Conservation (phyloP, 2,329 filamentous ascomycete genomes). For the Proliferodiscus dingleyae region DNA sequence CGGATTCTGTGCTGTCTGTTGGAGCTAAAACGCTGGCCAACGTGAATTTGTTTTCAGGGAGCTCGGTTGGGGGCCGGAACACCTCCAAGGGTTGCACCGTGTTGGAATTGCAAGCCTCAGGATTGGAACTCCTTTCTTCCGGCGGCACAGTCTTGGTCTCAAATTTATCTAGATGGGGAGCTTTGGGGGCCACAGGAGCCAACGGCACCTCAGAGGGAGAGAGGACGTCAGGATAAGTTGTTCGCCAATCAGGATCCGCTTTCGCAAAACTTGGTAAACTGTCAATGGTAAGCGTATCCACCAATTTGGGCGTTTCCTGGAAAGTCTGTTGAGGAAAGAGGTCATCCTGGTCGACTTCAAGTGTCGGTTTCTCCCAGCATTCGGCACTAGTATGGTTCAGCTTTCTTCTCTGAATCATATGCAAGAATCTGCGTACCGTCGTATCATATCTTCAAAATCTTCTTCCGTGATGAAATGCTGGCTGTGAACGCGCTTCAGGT, state of each 20-base stretch:
- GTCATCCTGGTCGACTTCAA: constrained; percentile 12
- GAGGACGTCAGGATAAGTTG: constrained; percentile 20
- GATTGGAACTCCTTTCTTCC: constrained; percentile 8
- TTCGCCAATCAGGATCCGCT: constrained; percentile 12
- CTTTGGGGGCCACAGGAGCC: constrained; percentile 15
- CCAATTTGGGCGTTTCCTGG: constrained; percentile 5
- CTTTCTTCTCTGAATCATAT: constrained; percentile 3
- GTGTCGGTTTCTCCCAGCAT: constrained; percentile 14
- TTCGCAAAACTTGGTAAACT: constrained; percentile 1
- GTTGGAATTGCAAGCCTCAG: constrained; percentile 13
- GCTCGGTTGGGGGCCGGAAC: constrained; percentile 7
- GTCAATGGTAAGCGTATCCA: constrained; percentile 1
- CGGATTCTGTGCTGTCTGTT: constrained; percentile 15
- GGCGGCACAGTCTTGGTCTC: constrained; percentile 5
- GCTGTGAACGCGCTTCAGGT: constrained; percentile 65
- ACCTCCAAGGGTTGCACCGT: constrained; percentile 25
- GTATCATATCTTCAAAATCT: constrained; percentile 40
- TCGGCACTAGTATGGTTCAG: constrained; percentile 18
- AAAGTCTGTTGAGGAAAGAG: neutral
- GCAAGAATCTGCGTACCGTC: constrained; percentile 35
- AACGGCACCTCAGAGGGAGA: constrained; percentile 6
- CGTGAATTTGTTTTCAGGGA: constrained; percentile 11
- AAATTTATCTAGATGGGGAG: constrained; percentile 11
- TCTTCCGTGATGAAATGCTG: constrained; percentile 30
- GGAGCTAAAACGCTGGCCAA: constrained; percentile 20